These are phyloP conservation scores for Bipolaris bicolor DNA, from an alignment of 2,329 filamentous ascomycete genomes.

Conservation along the genomic window DNA sequence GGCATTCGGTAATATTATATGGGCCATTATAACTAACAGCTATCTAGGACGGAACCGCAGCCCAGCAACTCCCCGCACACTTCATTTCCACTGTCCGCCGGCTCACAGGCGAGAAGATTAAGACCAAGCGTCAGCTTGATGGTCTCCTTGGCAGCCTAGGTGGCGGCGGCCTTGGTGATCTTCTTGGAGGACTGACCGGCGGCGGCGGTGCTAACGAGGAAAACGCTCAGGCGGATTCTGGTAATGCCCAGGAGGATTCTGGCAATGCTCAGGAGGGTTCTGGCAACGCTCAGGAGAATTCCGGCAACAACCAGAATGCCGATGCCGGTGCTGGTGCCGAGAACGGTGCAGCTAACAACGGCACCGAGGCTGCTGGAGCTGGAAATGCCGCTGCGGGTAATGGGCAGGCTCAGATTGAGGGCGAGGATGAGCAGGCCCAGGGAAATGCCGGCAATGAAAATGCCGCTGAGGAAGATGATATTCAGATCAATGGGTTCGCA, in stretches of 20 bases:
- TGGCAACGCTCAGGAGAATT: not conserved
- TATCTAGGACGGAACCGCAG: slow-evolving; percentile 22
- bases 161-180: slow-evolving; percentile 7
- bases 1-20: no score
- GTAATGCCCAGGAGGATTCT: slow-evolving; percentile 10
- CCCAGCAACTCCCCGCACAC: slow-evolving; percentile 32
- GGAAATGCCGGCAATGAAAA: not conserved
- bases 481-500: no score
- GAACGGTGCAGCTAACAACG: slow-evolving; percentile 8
- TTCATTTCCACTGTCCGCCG: slow-evolving; percentile 30
- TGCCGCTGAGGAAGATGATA: not conserved
- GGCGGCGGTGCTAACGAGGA: not conserved
- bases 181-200: slow-evolving; percentile 11
- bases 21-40: not conserved
- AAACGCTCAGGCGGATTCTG: not conserved
- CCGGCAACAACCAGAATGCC: not conserved
- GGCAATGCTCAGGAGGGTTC: not conserved
- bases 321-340: not conserved
- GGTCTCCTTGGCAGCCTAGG: slow-evolving; percentile 28
- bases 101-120: slow-evolving; percentile 29
- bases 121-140: slow-evolving; percentile 37
- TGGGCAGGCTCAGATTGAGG: not conserved
- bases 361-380: slow-evolving; percentile 1
- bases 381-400: not conserved
- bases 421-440: not conserved